phyloP scores from a whole-genome alignment of 768 basidiomycete species.

The Xerocomellus dryophilus region DNA sequence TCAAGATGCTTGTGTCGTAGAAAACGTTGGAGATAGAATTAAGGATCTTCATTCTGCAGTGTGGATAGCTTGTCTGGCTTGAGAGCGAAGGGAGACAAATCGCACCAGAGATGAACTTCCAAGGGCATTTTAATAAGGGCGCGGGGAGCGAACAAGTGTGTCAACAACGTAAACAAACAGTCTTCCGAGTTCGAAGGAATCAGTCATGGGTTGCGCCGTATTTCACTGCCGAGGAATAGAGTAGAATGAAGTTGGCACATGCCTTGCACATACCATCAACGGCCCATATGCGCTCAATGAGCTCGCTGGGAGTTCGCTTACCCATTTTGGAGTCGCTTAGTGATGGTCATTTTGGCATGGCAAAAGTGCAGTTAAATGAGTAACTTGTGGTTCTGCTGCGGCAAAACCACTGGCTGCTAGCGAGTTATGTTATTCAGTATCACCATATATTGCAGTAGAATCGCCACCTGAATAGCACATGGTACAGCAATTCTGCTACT shows the following conservation, averaged over 20 bases:
- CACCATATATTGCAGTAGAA: too few species aligned
- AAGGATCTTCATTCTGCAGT: conserved; percentile 6
- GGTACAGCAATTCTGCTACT: too few species aligned
- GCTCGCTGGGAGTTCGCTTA: too few species aligned
- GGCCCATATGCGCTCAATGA: too few species aligned
- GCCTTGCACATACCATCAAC: too few species aligned
- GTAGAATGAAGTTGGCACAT: neutral
- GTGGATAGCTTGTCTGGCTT: neutral
- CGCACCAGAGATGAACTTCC: neutral
- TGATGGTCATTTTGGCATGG: too few species aligned
- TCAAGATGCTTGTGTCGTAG: neutral
- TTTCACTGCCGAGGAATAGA: neutral
- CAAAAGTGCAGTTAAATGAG: too few species aligned
- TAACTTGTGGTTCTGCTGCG: too few species aligned
- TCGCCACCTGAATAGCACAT: too few species aligned
- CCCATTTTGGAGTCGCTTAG: too few species aligned
- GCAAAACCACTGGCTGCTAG: neutral
- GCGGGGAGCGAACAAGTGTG: neutral
- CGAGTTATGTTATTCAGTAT: too few species aligned
- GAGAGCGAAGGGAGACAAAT: neutral
- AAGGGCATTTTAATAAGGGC: neutral
- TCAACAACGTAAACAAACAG: neutral
- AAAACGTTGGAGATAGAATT: conserved; percentile 7
- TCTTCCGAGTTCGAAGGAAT: neutral
- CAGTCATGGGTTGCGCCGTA: neutral